phyloP scores from a whole-genome alignment of 805 yeast species.

The Tetrapisispora pingtungensis region DNA sequence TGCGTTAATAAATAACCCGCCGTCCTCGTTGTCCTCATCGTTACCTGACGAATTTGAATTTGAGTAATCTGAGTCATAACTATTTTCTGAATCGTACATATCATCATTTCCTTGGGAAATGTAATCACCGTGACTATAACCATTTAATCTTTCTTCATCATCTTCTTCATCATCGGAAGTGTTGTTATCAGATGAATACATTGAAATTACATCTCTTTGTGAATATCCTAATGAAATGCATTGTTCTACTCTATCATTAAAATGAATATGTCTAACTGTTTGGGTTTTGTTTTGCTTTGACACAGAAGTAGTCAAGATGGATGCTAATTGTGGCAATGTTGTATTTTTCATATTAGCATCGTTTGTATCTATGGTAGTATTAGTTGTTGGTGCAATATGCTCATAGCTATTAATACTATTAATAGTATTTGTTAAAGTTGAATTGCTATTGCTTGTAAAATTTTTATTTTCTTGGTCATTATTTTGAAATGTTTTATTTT shows the following conservation, averaged over 20 bases:
- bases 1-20: conserved; percentile 27
- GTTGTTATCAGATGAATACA: conserved; percentile 16
- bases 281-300: conserved; percentile 3
- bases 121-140: conserved; percentile 6
- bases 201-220: conserved; percentile 21
- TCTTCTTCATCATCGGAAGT: conserved; percentile 27
- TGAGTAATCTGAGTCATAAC: conserved; percentile 4
- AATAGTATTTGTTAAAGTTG: conserved; percentile 1
- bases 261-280: conserved; percentile 62
- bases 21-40: conserved; percentile 27
- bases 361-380: background rate
- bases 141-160: background rate
- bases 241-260: conserved; percentile 89
- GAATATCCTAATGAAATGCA: conserved; percentile 59
- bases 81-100: conserved; percentile 5
- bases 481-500: background rate
- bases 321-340: conserved; percentile 5
- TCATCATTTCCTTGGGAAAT: conserved; percentile 6
- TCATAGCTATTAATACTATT: background rate
- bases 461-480: background rate
- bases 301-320: conserved; percentile 15
- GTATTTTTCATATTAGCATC: background rate
- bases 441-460: conserved; percentile 1
- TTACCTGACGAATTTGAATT: conserved; percentile 11
- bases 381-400: background rate